Evolutionary conservation across 1,284 basidiomycete species (phyloP), one percentile per base, ranked within the genome.

Genomic region (Sphaerobolus stellatus): DNA sequence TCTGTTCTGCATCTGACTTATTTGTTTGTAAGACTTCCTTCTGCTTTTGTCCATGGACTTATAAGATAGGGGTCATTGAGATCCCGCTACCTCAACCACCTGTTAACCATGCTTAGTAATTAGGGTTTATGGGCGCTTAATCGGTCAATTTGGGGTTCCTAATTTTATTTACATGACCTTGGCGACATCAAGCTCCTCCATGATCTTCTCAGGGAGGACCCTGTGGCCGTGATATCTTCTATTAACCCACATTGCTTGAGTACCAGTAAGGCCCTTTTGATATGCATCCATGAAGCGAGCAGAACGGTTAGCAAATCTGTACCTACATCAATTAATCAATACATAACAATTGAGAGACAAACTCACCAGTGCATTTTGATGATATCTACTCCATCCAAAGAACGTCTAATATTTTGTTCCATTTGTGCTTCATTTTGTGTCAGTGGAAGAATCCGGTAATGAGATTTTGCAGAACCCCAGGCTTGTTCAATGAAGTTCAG

Each of bases 271-370:
- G 22, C 63, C 64, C 6, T 34, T 33, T 13, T 47, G 9, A 49
- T 69, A 70, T 28, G 67, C 65, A 8, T 66, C 62, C 46, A 63
- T 59, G 52, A 61, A 70, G 3, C 60, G 40, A 31, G 30, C 28
- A 6, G 56, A 55, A 20, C 58, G 56, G 45, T 51, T 50, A 2
- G 56, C 46, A 52, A 31, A 59, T 30, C 58, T 57, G 20, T 43
- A 43, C n/a, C n/a, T n/a, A n/a, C n/a, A 43, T 43, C 11, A 43
- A 43, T 43, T 22, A 43, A 22, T 22, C 20, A 16, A 11, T 22
- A 22, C 14, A 22, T 16, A 43, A 30, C 8, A 8, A 34, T 4
- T 4, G 9, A 14, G 7, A 14, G 22, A 22, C n/a, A 28, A 33
- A 33, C 54, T 31, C 31, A 58, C 57, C 38, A 34, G 11, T 28